Evolutionary conservation across 768 basidiomycete genomes (phyloP).

Genomic region (Rhodotorula toruloides): DNA sequence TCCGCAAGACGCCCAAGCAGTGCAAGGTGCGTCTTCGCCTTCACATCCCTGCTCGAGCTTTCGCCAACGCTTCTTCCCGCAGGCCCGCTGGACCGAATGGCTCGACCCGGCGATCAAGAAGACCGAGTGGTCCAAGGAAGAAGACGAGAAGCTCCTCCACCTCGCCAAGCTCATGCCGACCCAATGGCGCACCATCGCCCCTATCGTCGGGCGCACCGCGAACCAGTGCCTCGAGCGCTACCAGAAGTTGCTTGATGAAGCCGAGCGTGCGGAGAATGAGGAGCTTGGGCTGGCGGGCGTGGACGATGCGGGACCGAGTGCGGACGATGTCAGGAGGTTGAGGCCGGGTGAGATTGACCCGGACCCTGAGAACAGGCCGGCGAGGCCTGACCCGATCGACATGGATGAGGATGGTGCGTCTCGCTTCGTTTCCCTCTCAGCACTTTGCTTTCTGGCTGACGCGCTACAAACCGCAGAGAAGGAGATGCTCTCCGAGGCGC

Average conservation of each 20-base stretch:
- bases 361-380: constrained; percentile 96
- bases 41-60: background rate
- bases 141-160: constrained; percentile 96
- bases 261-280: constrained; percentile 91
- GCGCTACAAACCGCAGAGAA: constrained; percentile 61
- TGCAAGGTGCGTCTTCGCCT: constrained; percentile 60
- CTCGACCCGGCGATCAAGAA: constrained; percentile 98
- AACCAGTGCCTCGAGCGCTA: constrained; percentile 97
- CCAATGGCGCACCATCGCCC: constrained; percentile 98
- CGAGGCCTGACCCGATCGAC: constrained; percentile 96
- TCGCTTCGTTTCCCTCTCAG: background rate
- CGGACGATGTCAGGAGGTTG: constrained; percentile 83
- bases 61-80: background rate
- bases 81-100: constrained; percentile 97
- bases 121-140: constrained; percentile 99
- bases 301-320: constrained; percentile 72
- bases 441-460: too few species aligned
- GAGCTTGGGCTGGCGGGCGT: constrained; percentile 85
- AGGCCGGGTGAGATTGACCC: constrained; percentile 97
- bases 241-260: constrained; percentile 94
- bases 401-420: constrained; percentile 95
- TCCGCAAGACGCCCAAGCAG: constrained; percentile 98
- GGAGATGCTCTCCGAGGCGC: constrained; percentile 98
- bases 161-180: constrained; percentile 99
- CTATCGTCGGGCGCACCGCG: constrained; percentile 94